These are phyloP conservation scores for Sparassis latifolia DNA, from an alignment of 1,284 basidiomycete genomes.

Conservation along the genomic window DNA sequence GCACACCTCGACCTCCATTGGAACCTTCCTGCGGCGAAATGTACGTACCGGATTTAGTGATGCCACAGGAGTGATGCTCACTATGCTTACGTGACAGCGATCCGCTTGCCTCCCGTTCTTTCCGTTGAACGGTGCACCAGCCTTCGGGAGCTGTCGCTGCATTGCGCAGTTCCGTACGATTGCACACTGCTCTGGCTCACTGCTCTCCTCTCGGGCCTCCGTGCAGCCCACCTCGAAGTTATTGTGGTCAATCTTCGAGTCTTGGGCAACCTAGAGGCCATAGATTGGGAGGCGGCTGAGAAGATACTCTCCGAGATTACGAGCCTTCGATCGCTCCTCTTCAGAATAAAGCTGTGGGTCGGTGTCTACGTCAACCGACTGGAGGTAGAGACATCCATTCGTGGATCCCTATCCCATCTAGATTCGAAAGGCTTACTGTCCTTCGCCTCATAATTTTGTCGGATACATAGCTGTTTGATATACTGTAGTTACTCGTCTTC, in stretches of 20 bases:
- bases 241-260: slow-evolving; percentile 18
- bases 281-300: slow-evolving; percentile 11
- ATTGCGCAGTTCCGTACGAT: slow-evolving; percentile 19
- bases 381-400: slow-evolving; percentile 16
- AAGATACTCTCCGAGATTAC: slow-evolving; percentile 8
- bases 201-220: slow-evolving; percentile 11
- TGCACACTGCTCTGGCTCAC: slow-evolving; percentile 21
- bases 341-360: slow-evolving; percentile 22
- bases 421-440: slow-evolving; percentile 17
- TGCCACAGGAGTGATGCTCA: not conserved
- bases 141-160: slow-evolving; percentile 17
- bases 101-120: slow-evolving; percentile 17
- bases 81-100: not conserved
- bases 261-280: slow-evolving; percentile 12
- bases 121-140: slow-evolving; percentile 14
- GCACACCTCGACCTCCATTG: slow-evolving; percentile 22
- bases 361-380: slow-evolving; percentile 11
- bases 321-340: slow-evolving; percentile 10
- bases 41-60: not conserved
- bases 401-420: slow-evolving; percentile 12
- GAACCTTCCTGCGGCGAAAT: slow-evolving; percentile 16
- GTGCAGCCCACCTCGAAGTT: slow-evolving; percentile 11
- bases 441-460: slow-evolving; percentile 2
- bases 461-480: too few species aligned
- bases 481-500: too few species aligned